Conservation (phyloP, 805 yeast species). For the Candida alai region DNA sequence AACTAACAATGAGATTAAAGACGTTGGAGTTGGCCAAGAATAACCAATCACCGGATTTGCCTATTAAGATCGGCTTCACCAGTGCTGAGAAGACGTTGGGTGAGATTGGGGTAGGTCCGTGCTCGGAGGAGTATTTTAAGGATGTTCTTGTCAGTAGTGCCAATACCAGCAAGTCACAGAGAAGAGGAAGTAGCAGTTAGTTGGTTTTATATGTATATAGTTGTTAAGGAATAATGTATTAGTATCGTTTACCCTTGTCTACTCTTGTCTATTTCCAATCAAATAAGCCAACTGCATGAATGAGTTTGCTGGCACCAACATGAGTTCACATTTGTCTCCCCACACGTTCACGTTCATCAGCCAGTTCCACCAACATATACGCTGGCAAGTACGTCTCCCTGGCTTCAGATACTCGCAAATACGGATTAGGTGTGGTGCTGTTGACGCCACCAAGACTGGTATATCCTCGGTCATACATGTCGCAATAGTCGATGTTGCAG, state of each 20-base stretch:
- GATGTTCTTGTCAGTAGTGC: slow-evolving; percentile 22
- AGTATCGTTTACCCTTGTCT: too few relatives aligned
- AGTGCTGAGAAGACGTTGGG: slow-evolving; percentile 78
- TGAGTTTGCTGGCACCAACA: too few relatives aligned
- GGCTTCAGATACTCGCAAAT: slow-evolving; percentile 19
- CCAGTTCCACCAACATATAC: slow-evolving; percentile 54
- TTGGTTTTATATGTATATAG: neutral
- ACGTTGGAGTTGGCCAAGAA: slow-evolving; percentile 45
- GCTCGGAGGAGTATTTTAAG: slow-evolving; percentile 44
- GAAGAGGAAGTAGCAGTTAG: slow-evolving; percentile 17
- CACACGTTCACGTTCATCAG: slow-evolving; percentile 51
- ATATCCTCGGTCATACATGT: slow-evolving; percentile 76
- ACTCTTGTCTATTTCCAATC: too few relatives aligned
- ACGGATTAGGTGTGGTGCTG: slow-evolving; percentile 72
- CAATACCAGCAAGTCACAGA: slow-evolving; percentile 18
- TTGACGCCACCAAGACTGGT: slow-evolving; percentile 84
- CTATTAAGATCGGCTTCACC: slow-evolving; percentile 45
- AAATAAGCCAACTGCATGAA: too few relatives aligned
- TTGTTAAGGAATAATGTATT: too few relatives aligned
- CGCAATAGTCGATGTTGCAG: slow-evolving; percentile 63
- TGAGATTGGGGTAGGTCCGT: slow-evolving; percentile 78
- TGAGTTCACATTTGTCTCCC: slow-evolving; percentile 21
- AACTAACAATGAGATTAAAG: slow-evolving; percentile 57
- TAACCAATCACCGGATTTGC: slow-evolving; percentile 36
- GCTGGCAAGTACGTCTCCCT: slow-evolving; percentile 45